These are phyloP conservation scores for Lanmaoa rubissima DNA, from an alignment of 768 basidiomycete species.

Conservation along the genomic window DNA sequence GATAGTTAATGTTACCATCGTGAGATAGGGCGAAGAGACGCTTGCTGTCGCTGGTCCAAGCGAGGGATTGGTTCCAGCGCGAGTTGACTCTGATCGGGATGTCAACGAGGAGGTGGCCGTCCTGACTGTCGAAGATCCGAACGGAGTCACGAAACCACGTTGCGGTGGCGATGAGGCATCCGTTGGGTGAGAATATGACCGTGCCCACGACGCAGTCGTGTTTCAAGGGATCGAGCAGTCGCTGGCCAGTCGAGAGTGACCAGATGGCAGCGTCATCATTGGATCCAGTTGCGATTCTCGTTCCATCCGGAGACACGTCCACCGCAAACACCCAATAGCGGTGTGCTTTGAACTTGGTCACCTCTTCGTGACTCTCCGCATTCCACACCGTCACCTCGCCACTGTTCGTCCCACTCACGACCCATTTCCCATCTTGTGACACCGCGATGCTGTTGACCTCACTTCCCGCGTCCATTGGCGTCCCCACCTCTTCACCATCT, in stretches of 20 bases:
- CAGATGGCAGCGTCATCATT: not conserved
- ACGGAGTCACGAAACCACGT: not conserved
- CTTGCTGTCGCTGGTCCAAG: conserved; percentile 1
- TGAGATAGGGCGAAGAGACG: not conserved
- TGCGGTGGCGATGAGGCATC: not conserved
- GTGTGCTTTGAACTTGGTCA: not conserved
- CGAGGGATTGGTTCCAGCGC: not conserved
- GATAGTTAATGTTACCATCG: not conserved
- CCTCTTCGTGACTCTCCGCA: not conserved
- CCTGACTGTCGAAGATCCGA: conserved; percentile 2
- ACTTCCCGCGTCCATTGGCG: not conserved
- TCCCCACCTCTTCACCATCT: not conserved
- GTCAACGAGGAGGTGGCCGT: not conserved
- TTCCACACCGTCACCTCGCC: not conserved
- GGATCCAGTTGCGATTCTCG: not conserved
- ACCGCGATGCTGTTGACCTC: not conserved
- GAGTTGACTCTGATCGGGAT: not conserved
- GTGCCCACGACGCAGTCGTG: not conserved
- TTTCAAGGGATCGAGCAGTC: not conserved
- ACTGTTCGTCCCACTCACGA: not conserved
- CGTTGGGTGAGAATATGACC: conserved; percentile 11
- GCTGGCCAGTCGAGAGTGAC: conserved; percentile 3
- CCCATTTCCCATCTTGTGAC: not conserved
- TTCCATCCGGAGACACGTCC: conserved; percentile 2
- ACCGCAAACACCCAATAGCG: not conserved